Base-by-base conservation (phyloP, 208 protist species). In the Porcisia deanei region DNA sequence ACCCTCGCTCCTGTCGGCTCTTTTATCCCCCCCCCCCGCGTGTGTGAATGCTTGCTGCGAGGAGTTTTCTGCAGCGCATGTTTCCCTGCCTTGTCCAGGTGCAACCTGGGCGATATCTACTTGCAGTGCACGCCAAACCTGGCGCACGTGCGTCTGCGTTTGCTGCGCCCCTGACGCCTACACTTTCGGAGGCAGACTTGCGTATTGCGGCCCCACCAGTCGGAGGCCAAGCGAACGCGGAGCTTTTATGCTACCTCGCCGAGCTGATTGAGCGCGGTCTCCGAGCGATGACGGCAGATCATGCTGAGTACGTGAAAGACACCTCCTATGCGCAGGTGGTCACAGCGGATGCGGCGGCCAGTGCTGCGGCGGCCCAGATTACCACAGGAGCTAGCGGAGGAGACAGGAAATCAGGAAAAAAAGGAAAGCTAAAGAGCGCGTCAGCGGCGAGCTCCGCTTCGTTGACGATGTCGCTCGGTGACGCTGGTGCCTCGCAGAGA, bases 161-260 rank as follows among this genome's bases (percentile, higher is more conserved):
- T 39, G 84, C 82, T 3, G 71, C 63, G 7, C 79, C 81, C 3
- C 79, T 89, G 25, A 65, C 66, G 0, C 20, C 77, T 0, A 30
- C 52, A 2, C 84, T 83, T 61, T 76, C 70, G 0, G 81, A 85
- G 18, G 70, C 93, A 1, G 89, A 95, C 52, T 73, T 95, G 1
- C 82, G 88, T 53, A 73, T 97, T 20, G 89, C 86, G 5, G 93
- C 93, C 0, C 91, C 89, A 18, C 91, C 93, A 16, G 85, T 92
- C 41, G 91, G 93, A 18, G 93, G 93, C 52, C 84, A 91, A 69
- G 93, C 93, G 2, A 97, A 97, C 73, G 81, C 71, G 53, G 93
- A 93, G 63, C 91, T 97, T 2, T 63, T 92, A 0, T 79, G 87
- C 43, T 97, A 91, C 72, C 70, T 95, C 43, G 83, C 90, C 43